Evolutionary conservation across 2,329 filamentous ascomycete species (phyloP), one percentile per base, ranked within the genome.

Genomic region (Sclerotinia glacialis): DNA sequence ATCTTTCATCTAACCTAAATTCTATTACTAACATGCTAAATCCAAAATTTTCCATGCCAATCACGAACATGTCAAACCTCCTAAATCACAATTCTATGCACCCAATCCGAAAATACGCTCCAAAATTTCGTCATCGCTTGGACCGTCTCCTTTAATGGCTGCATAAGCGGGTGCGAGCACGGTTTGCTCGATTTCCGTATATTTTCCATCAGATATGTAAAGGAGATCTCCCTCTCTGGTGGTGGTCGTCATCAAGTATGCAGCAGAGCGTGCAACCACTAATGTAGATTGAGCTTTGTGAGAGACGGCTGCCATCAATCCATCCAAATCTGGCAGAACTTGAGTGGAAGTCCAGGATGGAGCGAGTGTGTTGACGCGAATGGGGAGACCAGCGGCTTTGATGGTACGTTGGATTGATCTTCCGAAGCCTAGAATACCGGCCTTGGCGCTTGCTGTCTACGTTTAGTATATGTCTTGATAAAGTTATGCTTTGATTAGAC

Each of bases 281-380:
- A 78, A 76, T 0, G 83, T 74, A 0, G 77, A 69, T 74, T 87
- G 85, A 0, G 80, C 70, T 18, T 78, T 75, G 47, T 80, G 76
- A 0, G 79, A 78, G 7, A 80, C 74, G 12, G 70, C 70, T n/a
- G 77, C 75, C 68, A 83, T 75, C 23, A 81, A 26, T 0, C 66
- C 71, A 42, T 75, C 75, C 5, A 79, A 55, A 26, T 72, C 70
- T 0, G 82, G 79, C 1, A 85, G 73, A 0, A 86, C 78, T 16
- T 77, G 79, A 21, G 82, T 83, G 3, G 78, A 75, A 0, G 85
- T 86, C 84, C 84, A 87, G 40, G 78, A 81, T 1, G 85, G 84
- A 1, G 82, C 80, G 26, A 87, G 76, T 7, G 78, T 80, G 76
- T 88, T 88, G 61, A 87, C 73, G 18, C 85, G 82, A 53, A 87